phyloP scores from a whole-genome alignment of 225 moss, liverwort and hornwort genomes.

The Thuidium tamariscinum region DNA sequence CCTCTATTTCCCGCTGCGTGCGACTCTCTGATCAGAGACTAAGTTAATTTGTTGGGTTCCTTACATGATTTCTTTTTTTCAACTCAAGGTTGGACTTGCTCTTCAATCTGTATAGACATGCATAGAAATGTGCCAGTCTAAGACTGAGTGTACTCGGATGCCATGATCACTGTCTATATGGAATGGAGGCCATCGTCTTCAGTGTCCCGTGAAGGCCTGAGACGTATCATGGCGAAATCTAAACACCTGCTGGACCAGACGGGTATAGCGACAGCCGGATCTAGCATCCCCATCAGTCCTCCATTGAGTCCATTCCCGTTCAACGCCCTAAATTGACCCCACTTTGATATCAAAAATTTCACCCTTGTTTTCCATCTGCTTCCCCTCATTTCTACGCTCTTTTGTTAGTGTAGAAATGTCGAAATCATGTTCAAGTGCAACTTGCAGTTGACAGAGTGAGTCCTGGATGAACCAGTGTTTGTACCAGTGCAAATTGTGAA shows the following conservation, averaged over 20 bases:
- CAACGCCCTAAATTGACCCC: not conserved
- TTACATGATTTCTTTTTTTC: not conserved
- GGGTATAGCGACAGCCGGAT: conserved; percentile 22
- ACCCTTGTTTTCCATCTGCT: too few relatives aligned
- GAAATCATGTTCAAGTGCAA: not conserved
- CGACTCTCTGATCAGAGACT: not conserved
- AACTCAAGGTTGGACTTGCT: not conserved
- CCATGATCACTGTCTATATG: not conserved
- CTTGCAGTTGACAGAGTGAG: not conserved
- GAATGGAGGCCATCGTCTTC: conserved; percentile 15
- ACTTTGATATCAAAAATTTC: too few relatives aligned
- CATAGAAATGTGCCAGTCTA: conserved; percentile 2
- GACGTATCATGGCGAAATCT: conserved; percentile 15
- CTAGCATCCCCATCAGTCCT: conserved; percentile 35
- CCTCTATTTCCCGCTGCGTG: not conserved
- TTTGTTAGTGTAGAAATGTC: not conserved
- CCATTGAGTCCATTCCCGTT: not conserved
- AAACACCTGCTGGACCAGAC: conserved; percentile 14
- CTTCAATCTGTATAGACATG: not conserved
- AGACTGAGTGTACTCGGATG: not conserved
- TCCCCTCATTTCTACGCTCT: too few relatives aligned
- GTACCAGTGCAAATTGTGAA: not conserved
- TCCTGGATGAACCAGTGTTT: not conserved
- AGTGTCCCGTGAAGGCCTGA: conserved; percentile 20
- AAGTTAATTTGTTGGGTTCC: not conserved